phyloP scores from a whole-genome alignment of 2,329 filamentous ascomycete genomes.

The Colletotrichum sp. region DNA sequence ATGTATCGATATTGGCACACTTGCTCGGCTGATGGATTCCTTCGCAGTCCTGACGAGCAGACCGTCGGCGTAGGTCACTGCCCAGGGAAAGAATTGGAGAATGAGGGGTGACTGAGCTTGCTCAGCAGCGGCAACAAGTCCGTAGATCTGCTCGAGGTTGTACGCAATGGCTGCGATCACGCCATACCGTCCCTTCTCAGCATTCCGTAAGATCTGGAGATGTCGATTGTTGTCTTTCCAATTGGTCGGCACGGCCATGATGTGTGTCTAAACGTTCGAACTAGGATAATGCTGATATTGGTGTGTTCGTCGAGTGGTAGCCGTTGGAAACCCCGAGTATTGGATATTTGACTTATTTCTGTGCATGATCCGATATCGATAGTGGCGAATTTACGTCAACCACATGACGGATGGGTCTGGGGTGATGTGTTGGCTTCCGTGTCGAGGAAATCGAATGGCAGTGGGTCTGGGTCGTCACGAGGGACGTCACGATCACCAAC shows the following conservation, averaged over 20 bases:
- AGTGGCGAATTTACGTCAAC: neutral
- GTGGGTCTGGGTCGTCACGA: neutral
- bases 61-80: slow-evolving; percentile 64
- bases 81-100: slow-evolving; percentile 77
- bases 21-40: slow-evolving; percentile 57
- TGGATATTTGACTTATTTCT: neutral
- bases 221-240: neutral
- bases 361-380: neutral
- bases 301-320: neutral
- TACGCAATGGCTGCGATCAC: slow-evolving; percentile 57
- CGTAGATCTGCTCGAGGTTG: slow-evolving; percentile 74
- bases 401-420: neutral
- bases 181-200: slow-evolving; percentile 44
- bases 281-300: neutral
- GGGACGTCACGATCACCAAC: neutral
- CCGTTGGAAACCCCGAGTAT: neutral
- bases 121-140: slow-evolving; percentile 71
- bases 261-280: neutral
- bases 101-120: slow-evolving; percentile 68
- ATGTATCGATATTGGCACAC: slow-evolving; percentile 66
- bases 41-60: slow-evolving; percentile 60
- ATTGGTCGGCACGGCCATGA: neutral
- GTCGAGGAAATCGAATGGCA: neutral
- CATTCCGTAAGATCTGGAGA: neutral
- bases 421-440: neutral